A percentile compares a stretch with the other conserved stretches of the same genome.
These are phyloP conservation scores for Pseudogymnoascus sp. DNA, from an alignment of 2,329 filamentous ascomycete genomes.

Conservation along the genomic window DNA sequence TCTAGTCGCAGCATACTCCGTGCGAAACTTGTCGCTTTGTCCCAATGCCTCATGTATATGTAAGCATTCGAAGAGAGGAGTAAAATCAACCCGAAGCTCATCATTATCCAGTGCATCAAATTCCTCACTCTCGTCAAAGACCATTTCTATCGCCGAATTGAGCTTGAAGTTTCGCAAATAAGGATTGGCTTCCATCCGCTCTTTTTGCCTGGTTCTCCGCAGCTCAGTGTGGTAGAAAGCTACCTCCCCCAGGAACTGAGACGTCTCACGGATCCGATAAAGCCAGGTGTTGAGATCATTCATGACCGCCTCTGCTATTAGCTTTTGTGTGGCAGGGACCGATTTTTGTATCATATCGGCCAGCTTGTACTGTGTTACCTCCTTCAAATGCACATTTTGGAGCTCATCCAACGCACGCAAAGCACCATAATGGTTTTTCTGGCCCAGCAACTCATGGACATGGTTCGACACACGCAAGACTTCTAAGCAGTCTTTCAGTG, in stretches of 20 bases:
- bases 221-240: slow-evolving; percentile 94
- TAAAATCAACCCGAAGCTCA: slow-evolving; percentile 89
- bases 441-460: slow-evolving; percentile 81
- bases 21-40: slow-evolving; percentile 81
- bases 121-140: slow-evolving; percentile 90
- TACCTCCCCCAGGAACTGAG: slow-evolving; percentile 90
- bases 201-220: slow-evolving; percentile 71
- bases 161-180: slow-evolving; percentile 79
- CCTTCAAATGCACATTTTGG: slow-evolving; percentile 92
- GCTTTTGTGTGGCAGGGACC: slow-evolving; percentile 82
- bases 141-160: slow-evolving; percentile 91
- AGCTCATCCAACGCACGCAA: slow-evolving; percentile 90
- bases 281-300: slow-evolving; percentile 94
- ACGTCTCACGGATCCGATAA: slow-evolving; percentile 88
- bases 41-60: slow-evolving; percentile 95
- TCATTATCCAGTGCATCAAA: slow-evolving; percentile 95
- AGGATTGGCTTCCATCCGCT: slow-evolving; percentile 66
- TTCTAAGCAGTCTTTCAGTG: slow-evolving; percentile 82
- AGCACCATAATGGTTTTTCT: slow-evolving; percentile 93
- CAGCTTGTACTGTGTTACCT: slow-evolving; percentile 88
- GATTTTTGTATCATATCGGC: slow-evolving; percentile 94
- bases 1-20: slow-evolving; percentile 86
- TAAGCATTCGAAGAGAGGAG: slow-evolving; percentile 84
- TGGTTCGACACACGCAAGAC: slow-evolving; percentile 90
- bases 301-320: slow-evolving; percentile 96